Percentiles rank a stretch among this genome's conserved stretches.
phyloP scores from a whole-genome alignment of 2,329 filamentous ascomycete genomes.

The Phaeosphaeriaceae sp. region DNA sequence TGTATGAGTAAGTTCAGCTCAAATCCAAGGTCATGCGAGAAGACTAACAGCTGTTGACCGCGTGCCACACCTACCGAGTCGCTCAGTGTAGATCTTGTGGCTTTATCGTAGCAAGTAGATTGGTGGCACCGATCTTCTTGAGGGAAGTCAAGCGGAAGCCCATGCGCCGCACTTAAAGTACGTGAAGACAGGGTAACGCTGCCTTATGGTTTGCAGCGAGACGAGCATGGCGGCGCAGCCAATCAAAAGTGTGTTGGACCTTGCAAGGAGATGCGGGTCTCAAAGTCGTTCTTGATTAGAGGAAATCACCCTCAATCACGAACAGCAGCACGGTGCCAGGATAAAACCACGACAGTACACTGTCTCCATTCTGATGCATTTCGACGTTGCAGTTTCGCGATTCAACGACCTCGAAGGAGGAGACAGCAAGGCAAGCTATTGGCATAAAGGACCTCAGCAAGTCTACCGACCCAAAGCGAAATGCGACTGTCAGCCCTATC shows the following conservation, averaged over 20 bases:
- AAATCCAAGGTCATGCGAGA: neutral
- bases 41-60: neutral
- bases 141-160: neutral
- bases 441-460: neutral
- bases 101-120: neutral
- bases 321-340: too few species aligned
- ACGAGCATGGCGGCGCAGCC: neutral
- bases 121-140: neutral
- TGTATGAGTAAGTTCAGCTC: neutral
- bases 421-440: neutral
- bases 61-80: neutral
- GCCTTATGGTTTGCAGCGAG: neutral
- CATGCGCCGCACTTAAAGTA: neutral
- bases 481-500: too few species aligned
- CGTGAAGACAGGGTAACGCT: neutral
- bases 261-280: neutral
- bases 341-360: too few species aligned
- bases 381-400: neutral
- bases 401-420: neutral
- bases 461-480: neutral
- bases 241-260: too few species aligned
- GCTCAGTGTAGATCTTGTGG: neutral
- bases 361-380: neutral
- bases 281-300: neutral
- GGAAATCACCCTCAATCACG: neutral